phyloP scores from a whole-genome alignment of 1,139 yeast species.

The Lodderomyces jiufengensis region DNA sequence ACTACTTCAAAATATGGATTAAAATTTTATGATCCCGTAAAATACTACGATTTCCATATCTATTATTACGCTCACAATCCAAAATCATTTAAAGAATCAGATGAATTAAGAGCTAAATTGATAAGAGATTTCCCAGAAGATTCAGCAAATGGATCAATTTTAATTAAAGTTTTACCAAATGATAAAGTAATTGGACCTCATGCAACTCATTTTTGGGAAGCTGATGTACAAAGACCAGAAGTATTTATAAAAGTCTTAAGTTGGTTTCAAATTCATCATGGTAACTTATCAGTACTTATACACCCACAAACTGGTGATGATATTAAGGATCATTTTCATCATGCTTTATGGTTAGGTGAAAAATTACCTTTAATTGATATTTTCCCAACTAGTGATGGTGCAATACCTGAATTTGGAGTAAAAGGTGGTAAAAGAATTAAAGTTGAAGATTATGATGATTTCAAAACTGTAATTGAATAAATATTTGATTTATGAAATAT shows the following conservation, averaged over 20 bases:
- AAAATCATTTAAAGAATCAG: conserved; percentile 21
- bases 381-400: conserved; percentile 19
- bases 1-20: conserved; percentile 22
- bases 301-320: conserved; percentile 35
- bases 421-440: conserved; percentile 18
- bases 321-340: conserved; percentile 23
- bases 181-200: conserved; percentile 31
- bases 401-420: conserved; percentile 14
- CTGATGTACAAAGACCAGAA: conserved; percentile 30
- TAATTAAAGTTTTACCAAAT: conserved; percentile 27
- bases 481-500: too few species aligned
- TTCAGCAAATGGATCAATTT: conserved; percentile 25
- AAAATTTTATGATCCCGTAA: conserved; percentile 23
- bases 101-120: conserved; percentile 20
- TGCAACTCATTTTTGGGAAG: conserved; percentile 33
- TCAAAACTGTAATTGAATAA: conserved; percentile 6
- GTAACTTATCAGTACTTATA: conserved; percentile 26
- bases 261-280: conserved; percentile 33
- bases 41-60: conserved; percentile 35
- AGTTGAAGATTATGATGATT: conserved; percentile 14
- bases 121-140: conserved; percentile 24
- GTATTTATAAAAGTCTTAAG: conserved; percentile 25
- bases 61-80: conserved; percentile 26
- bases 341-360: conserved; percentile 32
- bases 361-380: conserved; percentile 22